Conservation (phyloP, 768 basidiomycete genomes). For the Mrakia gelida region DNA sequence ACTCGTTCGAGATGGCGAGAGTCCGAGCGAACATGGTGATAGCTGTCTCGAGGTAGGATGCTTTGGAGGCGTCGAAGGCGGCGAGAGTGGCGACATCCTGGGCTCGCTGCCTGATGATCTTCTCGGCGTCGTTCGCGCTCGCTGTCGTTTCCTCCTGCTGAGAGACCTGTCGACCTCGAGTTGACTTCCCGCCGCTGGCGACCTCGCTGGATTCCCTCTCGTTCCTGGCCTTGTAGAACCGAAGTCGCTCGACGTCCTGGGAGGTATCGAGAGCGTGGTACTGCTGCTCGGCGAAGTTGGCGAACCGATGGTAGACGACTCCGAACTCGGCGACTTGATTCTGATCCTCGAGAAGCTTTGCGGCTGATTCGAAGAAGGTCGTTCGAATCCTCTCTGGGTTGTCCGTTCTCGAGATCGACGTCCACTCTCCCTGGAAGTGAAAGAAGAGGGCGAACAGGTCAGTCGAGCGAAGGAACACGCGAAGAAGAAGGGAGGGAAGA, state of each 20-base stretch:
- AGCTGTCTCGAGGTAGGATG: conserved; percentile 66
- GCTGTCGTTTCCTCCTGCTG: conserved; percentile 16
- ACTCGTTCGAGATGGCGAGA: conserved; percentile 62
- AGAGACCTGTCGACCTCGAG: neutral
- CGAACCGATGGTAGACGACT: conserved; percentile 69
- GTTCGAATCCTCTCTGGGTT: conserved; percentile 66
- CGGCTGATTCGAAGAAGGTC: conserved; percentile 67
- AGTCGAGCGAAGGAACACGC: neutral
- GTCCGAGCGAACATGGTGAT: conserved; percentile 80
- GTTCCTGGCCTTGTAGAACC: conserved; percentile 59
- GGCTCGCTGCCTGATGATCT: conserved; percentile 45
- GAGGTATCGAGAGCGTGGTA: conserved; percentile 67
- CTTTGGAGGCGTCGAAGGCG: conserved; percentile 50
- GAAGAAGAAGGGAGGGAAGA: neutral
- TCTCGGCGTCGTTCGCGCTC: neutral
- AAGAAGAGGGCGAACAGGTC: neutral
- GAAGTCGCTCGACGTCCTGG: conserved; percentile 64
- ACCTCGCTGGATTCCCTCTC: conserved; percentile 52
- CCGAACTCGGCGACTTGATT: conserved; percentile 34
- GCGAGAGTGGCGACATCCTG: conserved; percentile 54
- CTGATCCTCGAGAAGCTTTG: conserved; percentile 41
- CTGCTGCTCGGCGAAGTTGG: conserved; percentile 83
- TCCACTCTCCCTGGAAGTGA: conserved; percentile 74
- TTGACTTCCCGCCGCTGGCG: neutral
- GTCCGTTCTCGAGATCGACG: conserved; percentile 74